Percentiles rank a stretch among this genome's conserved stretches.
Conservation (phyloP, 768 basidiomycete genomes). For the Leccinum arenicola region DNA sequence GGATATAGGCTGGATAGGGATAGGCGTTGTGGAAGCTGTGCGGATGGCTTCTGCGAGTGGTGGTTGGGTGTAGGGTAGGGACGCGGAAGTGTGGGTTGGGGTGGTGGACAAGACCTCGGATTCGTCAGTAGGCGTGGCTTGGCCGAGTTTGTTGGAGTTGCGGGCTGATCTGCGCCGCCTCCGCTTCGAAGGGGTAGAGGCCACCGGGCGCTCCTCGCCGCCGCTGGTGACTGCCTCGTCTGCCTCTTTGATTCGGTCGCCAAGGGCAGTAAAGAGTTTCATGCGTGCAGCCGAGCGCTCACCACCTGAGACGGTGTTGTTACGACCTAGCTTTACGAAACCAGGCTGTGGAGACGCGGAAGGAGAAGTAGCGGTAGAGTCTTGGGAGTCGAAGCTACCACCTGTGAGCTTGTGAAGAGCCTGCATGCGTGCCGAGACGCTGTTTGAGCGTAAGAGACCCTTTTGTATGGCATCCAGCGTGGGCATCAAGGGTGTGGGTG, state of each 20-base stretch:
- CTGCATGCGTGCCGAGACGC: conserved; percentile 74
- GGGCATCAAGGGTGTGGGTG: conserved; percentile 62
- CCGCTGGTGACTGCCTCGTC: conserved; percentile 63
- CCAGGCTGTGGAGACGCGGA: conserved; percentile 48
- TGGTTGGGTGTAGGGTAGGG: conserved; percentile 41
- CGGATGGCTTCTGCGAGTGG: conserved; percentile 24
- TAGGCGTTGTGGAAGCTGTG: conserved; percentile 30
- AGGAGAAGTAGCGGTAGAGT: conserved; percentile 50
- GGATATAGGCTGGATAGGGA: conserved; percentile 27
- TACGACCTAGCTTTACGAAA: conserved; percentile 50
- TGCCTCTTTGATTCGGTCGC: conserved; percentile 55
- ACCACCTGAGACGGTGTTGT: conserved; percentile 81
- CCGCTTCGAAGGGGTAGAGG: conserved; percentile 47
- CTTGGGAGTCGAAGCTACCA: conserved; percentile 57
- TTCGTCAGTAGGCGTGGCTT: conserved; percentile 45
- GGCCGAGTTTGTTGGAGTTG: conserved; percentile 37
- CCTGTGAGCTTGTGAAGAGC: conserved; percentile 86
- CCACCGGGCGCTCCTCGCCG: conserved; percentile 49
- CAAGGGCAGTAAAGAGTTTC: conserved; percentile 61
- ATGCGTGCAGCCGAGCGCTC: conserved; percentile 73
- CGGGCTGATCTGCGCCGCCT: conserved; percentile 53
- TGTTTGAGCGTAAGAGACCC: conserved; percentile 86
- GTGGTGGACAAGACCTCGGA: conserved; percentile 44
- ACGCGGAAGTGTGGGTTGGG: conserved; percentile 53
- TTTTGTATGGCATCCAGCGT: conserved; percentile 76